phyloP scores from a whole-genome alignment of 805 yeast species.

The Candida khao-thaluensis region DNA sequence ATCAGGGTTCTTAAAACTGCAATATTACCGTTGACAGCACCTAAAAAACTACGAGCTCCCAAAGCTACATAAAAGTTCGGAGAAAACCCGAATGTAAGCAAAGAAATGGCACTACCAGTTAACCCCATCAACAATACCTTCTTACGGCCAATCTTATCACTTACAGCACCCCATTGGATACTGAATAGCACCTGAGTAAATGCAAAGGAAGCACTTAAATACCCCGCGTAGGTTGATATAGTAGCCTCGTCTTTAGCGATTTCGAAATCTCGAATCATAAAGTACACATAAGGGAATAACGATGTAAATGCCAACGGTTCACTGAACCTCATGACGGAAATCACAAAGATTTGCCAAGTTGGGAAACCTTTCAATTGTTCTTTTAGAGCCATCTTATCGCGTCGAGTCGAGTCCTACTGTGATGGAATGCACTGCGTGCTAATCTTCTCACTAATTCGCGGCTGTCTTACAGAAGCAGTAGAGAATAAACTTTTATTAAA shows the following conservation, averaged over 20 bases:
- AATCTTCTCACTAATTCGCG: no score
- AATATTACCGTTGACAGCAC: constrained; percentile 61
- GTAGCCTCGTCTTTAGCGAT: constrained; percentile 49
- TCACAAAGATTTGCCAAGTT: constrained; percentile 43
- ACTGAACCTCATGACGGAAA: constrained; percentile 48
- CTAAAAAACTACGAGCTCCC: constrained; percentile 52
- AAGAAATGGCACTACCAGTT: constrained; percentile 48
- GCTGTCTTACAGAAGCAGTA: no score
- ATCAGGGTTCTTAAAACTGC: constrained; percentile 62
- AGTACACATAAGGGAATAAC: constrained; percentile 61
- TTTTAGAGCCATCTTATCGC: constrained; percentile 23
- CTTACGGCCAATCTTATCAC: constrained; percentile 59
- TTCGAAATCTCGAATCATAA: constrained; percentile 59
- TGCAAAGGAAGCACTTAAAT: constrained; percentile 61
- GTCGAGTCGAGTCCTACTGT: no score
- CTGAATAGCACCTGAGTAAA: constrained; percentile 57
- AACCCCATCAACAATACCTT: constrained; percentile 52
- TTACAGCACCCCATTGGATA: constrained; percentile 58
- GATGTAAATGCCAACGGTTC: constrained; percentile 68
- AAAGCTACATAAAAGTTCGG: constrained; percentile 52
- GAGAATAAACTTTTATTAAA: no score
- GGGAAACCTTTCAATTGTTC: constrained; percentile 60
- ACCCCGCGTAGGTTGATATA: constrained; percentile 61
- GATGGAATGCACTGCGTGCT: no score
- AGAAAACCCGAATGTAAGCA: constrained; percentile 54